Evolutionary conservation across 192 early-diverging fungal genomes (phyloP).

Genomic region (Coemansia asiatica): DNA sequence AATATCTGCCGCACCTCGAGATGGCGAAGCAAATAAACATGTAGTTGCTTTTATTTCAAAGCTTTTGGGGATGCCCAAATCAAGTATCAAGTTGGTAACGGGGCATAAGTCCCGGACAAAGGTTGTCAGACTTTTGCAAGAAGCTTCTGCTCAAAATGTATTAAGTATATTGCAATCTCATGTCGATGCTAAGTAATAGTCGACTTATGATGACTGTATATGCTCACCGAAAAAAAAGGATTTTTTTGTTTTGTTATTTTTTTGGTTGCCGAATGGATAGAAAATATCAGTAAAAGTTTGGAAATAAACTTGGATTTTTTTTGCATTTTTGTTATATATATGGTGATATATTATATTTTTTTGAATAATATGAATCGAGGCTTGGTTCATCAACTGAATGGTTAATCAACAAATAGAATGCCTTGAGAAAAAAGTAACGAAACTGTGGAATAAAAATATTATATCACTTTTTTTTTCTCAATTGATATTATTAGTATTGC

Average conservation of each 20-base stretch:
- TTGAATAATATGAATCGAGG: not conserved
- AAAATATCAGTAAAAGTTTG: not conserved
- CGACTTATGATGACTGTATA: not conserved
- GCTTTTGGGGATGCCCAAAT: conserved; percentile 6
- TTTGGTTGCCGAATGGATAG: not conserved
- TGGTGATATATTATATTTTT: not conserved
- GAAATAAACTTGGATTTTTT: not conserved
- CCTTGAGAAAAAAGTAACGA: not conserved
- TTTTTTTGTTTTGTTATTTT: no score
- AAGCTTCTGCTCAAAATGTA: not conserved
- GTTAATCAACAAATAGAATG: not conserved
- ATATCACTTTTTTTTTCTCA: no score
- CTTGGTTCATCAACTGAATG: not conserved
- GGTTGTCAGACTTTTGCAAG: not conserved
- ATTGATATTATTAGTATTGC: not conserved
- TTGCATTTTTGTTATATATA: not conserved
- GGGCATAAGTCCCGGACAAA: conserved; percentile 9
- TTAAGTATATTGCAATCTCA: not conserved
- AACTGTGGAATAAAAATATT: not conserved
- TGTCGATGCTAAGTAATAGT: not conserved
- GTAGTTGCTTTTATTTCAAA: conserved; percentile 13
- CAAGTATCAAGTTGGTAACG: conserved; percentile 2
- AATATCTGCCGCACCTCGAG: conserved; percentile 24
- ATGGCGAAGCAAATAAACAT: conserved; percentile 28
- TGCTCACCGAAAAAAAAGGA: not conserved